Percentiles rank a stretch among this genome's conserved stretches.
These are phyloP conservation scores for Agastache rugosa DNA, from an alignment of 257 asterid species.

Conservation along the genomic window DNA sequence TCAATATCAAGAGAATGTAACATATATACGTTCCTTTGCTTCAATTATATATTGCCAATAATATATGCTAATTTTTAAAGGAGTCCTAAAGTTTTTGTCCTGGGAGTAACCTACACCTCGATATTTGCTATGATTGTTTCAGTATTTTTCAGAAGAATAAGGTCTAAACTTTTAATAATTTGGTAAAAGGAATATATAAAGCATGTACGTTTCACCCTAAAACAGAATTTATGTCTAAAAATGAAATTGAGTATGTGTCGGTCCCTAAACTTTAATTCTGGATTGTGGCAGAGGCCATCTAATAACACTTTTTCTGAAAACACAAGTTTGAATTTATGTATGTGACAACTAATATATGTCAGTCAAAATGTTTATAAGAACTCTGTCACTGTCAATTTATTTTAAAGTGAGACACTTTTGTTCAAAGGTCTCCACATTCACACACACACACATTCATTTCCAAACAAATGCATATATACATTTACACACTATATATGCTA, in stretches of 20 bases:
- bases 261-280: constrained; percentile 12
- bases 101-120: too few relatives aligned
- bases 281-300: constrained; percentile 16
- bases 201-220: constrained; percentile 3
- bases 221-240: not conserved
- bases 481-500: not conserved
- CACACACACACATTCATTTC: constrained; percentile 12
- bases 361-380: constrained; percentile 29
- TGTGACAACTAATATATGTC: constrained; percentile 3
- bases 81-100: too few relatives aligned
- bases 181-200: not conserved
- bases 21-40: too few relatives aligned
- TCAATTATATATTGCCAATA: too few relatives aligned
- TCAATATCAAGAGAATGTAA: not conserved
- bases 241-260: not conserved
- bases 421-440: not conserved
- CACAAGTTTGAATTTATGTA: constrained; percentile 17
- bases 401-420: constrained; percentile 27
- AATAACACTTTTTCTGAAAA: not conserved
- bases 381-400: constrained; percentile 29
- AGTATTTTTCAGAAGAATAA: too few relatives aligned
- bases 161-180: too few relatives aligned
- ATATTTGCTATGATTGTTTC: too few relatives aligned
- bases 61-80: too few relatives aligned
- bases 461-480: not conserved